Conservation (phyloP, 1,284 basidiomycete species). For the Mycena citricolor region DNA sequence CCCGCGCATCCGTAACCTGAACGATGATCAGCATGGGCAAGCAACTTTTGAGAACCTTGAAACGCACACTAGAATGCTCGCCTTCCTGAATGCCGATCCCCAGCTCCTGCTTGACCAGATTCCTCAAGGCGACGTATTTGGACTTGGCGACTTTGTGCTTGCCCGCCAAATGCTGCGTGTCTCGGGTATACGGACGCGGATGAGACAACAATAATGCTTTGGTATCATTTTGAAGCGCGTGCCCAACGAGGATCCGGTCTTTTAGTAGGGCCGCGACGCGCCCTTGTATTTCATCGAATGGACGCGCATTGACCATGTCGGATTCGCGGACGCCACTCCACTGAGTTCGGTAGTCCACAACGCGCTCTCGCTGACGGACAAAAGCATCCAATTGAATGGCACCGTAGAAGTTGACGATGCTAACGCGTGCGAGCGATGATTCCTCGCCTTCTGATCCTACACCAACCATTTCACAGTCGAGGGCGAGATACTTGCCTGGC, state of each 20-base stretch:
- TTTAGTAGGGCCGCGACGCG: constrained; percentile 78
- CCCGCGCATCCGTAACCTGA: constrained; percentile 89
- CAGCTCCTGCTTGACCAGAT: constrained; percentile 81
- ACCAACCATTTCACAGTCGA: constrained; percentile 99
- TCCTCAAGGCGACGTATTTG: constrained; percentile 75
- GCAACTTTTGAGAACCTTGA: not conserved
- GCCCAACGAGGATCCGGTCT: constrained; percentile 87
- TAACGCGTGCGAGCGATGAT: constrained; percentile 87
- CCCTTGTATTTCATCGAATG: constrained; percentile 82
- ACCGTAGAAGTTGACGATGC: constrained; percentile 90
- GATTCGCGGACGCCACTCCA: constrained; percentile 82
- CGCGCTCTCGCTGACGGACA: constrained; percentile 84
- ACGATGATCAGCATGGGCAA: constrained; percentile 1
- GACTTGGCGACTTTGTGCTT: constrained; percentile 60
- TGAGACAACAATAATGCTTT: constrained; percentile 85
- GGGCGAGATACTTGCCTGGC: constrained; percentile 76
- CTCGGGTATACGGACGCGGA: constrained; percentile 75
- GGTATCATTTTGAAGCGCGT: constrained; percentile 91
- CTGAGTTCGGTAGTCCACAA: constrained; percentile 93
- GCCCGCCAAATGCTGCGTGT: constrained; percentile 74
- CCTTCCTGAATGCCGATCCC: constrained; percentile 85
- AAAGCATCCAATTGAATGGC: constrained; percentile 82
- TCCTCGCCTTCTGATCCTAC: constrained; percentile 81
- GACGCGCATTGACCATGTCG: constrained; percentile 76
- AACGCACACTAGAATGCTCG: constrained; percentile 81